Percentiles rank a stretch among this genome's conserved stretches.
Conservation (phyloP, 1,139 yeast species). For the Lodderomyces orthopsilosis region DNA sequence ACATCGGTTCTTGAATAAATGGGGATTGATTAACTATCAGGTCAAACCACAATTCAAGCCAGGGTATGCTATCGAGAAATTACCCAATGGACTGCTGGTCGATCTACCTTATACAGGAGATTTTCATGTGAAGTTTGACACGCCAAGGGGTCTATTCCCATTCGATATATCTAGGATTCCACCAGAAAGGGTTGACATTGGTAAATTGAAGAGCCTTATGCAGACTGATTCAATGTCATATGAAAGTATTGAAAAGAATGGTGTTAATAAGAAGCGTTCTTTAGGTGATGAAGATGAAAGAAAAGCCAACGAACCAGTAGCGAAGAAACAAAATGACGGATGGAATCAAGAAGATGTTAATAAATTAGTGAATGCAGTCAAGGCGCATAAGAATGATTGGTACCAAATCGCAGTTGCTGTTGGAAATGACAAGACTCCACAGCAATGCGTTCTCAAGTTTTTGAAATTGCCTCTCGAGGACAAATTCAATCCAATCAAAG, state of each 20-base stretch:
- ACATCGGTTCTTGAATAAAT: constrained; percentile 83
- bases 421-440: constrained; percentile 62
- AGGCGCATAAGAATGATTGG: constrained; percentile 69
- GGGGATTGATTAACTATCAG: constrained; percentile 97
- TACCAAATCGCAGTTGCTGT: constrained; percentile 62
- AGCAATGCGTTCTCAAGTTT: constrained; percentile 78
- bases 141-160: constrained; percentile 93
- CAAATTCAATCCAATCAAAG: constrained; percentile 49
- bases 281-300: constrained; percentile 4
- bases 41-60: constrained; percentile 71
- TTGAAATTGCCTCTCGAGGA: constrained; percentile 83
- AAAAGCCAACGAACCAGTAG: constrained; percentile 5
- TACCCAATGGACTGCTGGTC: constrained; percentile 43
- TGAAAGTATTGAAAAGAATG: background rate
- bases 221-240: background rate
- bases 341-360: constrained; percentile 69
- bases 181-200: constrained; percentile 52
- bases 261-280: constrained; percentile 7
- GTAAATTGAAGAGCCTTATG: constrained; percentile 45
- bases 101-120: constrained; percentile 67
- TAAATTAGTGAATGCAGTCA: constrained; percentile 59
- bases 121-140: constrained; percentile 69
- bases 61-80: constrained; percentile 59
- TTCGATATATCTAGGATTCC: constrained; percentile 74
- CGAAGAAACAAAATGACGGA: constrained; percentile 31